Base-by-base conservation (phyloP, 257 asterid species). In the Linaria vulgaris region DNA sequence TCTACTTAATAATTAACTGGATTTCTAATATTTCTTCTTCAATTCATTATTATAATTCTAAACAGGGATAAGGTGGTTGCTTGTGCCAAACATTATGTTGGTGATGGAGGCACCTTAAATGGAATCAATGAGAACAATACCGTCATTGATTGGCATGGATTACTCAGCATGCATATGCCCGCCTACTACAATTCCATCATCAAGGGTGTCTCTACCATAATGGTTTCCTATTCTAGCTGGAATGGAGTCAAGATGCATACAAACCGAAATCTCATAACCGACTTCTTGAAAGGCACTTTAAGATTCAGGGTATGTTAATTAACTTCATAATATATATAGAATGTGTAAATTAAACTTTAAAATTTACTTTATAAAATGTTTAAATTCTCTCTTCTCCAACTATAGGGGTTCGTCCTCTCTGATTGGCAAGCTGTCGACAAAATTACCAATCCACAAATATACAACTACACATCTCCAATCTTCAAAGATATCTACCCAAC, bases 361-460 rank as follows among this genome's bases (percentile, higher is more conserved):
- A 22, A 59, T 34, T 12, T 20, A 4, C 13, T 52, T 17, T 2
- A 52, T 27, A 2, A n/a, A 5, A 23, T 8, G 15, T 10, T 15
- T 22, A 11, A 52, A 1, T 41, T 17, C 6, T 57, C 11, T 61
- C 46, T 22, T 60, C 8, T 41, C 4, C 48, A 22, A 23, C 3
- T 17, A 47, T 16, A 64, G 69, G 69, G 69, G 13, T 64, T 64
- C 20, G 31, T 64, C 43, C 38, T 64, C 8, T 64, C 69, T 13
- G 69, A 64, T 52, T 64, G 60, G 60, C 69, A 64, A 22, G 69
- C 25, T 13, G 61, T 65, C 9, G 70, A 65, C 30, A 65, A 53
- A 13, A 54, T 65, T 1, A 65, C 62, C 3, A 23, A 53, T 16
- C 70, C 46, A 43, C 11, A 5, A 0, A 1, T 24, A 9, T 24